Evolutionary conservation across 768 basidiomycete genomes (phyloP).

Genomic region (Hygrophorus russula): DNA sequence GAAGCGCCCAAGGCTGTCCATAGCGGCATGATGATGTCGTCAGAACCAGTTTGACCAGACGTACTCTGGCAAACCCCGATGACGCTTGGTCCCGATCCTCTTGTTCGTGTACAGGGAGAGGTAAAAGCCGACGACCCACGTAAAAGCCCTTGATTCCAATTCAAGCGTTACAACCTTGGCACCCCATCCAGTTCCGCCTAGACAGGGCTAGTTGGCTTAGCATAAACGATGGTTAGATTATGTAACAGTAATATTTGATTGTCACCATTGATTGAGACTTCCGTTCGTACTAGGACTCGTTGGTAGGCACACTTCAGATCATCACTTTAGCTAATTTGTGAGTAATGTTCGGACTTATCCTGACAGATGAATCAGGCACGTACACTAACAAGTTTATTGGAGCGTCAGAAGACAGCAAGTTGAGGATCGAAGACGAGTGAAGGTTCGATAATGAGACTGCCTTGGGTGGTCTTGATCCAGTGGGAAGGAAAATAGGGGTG

Average conservation of each 20-base stretch:
- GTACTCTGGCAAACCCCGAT: too few species aligned
- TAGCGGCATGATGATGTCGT: too few species aligned
- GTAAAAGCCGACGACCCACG: too few species aligned
- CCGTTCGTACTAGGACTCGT: not conserved
- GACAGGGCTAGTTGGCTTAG: constrained; percentile 3
- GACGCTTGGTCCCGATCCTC: too few species aligned
- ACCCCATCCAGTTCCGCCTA: not conserved
- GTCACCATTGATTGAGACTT: too few species aligned
- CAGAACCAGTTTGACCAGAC: too few species aligned
- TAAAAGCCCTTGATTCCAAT: too few species aligned
- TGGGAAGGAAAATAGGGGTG: not conserved
- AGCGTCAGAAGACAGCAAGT: not conserved
- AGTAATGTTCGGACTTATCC: constrained; percentile 1
- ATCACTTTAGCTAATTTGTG: not conserved
- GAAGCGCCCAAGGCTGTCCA: too few species aligned
- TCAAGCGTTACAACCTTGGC: too few species aligned
- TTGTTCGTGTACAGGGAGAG: too few species aligned
- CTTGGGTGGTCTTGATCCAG: not conserved
- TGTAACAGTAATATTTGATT: not conserved
- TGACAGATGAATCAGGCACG: not conserved
- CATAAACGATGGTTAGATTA: constrained; percentile 1
- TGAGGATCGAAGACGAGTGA: not conserved
- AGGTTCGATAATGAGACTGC: not conserved
- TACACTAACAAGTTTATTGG: constrained; percentile 3
- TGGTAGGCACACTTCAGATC: not conserved